Evolutionary conservation across 2,329 filamentous ascomycete genomes (phyloP).

Genomic region (Aspergillus felis): DNA sequence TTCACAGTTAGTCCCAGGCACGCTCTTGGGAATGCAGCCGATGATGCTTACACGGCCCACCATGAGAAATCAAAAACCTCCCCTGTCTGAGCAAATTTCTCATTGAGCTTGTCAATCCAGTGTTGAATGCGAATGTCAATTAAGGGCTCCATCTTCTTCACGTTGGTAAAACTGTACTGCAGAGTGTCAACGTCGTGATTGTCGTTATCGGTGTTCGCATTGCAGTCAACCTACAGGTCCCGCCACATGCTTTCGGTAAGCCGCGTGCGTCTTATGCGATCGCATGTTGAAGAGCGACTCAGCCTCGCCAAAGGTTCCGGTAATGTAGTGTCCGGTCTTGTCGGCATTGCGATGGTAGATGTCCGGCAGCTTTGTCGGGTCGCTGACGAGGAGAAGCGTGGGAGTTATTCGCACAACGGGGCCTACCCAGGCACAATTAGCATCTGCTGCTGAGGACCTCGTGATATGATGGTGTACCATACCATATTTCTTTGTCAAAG

Average conservation of each 20-base stretch:
- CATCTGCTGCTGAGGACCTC: background rate
- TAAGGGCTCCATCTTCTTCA: constrained; percentile 57
- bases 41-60: constrained; percentile 46
- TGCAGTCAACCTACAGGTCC: constrained; percentile 34
- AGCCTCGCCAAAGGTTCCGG: constrained; percentile 53
- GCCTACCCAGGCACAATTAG: constrained; percentile 28
- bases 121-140: constrained; percentile 49
- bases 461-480: background rate
- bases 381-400: constrained; percentile 51
- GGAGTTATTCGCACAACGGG: constrained; percentile 53
- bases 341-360: constrained; percentile 55
- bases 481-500: constrained; percentile 33
- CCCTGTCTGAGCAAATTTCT: constrained; percentile 44
- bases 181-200: constrained; percentile 2
- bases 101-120: constrained; percentile 50
- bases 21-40: background rate
- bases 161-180: constrained; percentile 52
- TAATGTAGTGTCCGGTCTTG: constrained; percentile 58
- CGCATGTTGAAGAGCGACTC: constrained; percentile 58
- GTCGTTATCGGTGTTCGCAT: background rate
- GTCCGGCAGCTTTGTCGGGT: constrained; percentile 52
- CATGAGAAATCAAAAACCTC: constrained; percentile 52
- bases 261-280: constrained; percentile 48
- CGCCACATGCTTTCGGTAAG: constrained; percentile 53
- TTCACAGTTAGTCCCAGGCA: background rate